Percentiles rank a stretch among this genome's conserved stretches.
Evolutionary conservation across 2,329 filamentous ascomycete genomes (phyloP).

Genomic region (Nothophoma quercina): DNA sequence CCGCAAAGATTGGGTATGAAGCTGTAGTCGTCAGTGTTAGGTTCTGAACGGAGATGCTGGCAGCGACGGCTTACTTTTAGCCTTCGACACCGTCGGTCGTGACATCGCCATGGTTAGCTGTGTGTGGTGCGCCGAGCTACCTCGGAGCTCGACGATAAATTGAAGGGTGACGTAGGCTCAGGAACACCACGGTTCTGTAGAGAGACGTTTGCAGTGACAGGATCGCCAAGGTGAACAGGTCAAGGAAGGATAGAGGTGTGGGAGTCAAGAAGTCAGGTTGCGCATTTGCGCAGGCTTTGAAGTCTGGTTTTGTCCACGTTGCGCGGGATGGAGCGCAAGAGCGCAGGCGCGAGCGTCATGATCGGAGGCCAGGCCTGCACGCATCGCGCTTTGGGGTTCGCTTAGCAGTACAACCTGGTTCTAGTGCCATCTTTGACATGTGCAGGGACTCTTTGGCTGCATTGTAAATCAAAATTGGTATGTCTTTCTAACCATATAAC

Average conservation of each 20-base stretch:
- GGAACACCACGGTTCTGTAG: background rate
- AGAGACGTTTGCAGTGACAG: background rate
- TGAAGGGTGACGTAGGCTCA: conserved; percentile 9
- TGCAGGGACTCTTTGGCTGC: background rate
- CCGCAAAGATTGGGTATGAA: conserved; percentile 81
- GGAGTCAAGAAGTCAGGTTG: background rate
- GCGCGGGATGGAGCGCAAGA: conserved; percentile 16
- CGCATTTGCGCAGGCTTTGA: background rate
- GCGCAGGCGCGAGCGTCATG: conserved; percentile 23
- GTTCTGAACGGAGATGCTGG: background rate
- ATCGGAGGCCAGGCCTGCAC: conserved; percentile 5
- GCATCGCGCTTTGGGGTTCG: conserved; percentile 8
- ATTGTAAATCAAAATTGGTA: background rate
- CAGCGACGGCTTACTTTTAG: conserved; percentile 26
- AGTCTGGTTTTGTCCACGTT: conserved; percentile 21
- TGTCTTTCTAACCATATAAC: conserved; percentile 8
- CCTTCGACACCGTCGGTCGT: conserved; percentile 42
- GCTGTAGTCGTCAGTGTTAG: conserved; percentile 21
- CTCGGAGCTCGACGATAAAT: conserved; percentile 1
- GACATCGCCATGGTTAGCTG: conserved; percentile 36
- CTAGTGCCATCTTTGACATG: background rate
- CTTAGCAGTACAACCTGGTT: conserved; percentile 7
- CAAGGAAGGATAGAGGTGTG: background rate
- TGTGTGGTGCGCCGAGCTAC: conserved; percentile 19
- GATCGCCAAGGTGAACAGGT: background rate